Conservation (phyloP, 1,139 yeast species). For the Nematodospora anomalae region DNA sequence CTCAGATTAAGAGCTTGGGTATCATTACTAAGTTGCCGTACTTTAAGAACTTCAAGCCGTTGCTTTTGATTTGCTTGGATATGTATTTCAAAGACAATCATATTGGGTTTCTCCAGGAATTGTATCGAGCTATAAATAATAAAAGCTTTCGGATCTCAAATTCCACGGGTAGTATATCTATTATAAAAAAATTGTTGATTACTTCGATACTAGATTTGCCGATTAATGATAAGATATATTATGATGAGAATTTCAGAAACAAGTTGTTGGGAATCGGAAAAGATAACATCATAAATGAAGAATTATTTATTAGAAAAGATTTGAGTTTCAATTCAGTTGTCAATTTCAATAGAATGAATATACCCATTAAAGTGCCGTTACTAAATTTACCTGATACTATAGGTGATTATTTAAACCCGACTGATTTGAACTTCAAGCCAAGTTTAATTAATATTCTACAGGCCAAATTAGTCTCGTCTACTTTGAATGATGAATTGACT, state of each 20-base stretch:
- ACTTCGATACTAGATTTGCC: constrained; percentile 51
- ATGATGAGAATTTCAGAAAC: constrained; percentile 40
- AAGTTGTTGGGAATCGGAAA: constrained; percentile 34
- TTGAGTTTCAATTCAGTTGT: constrained; percentile 44
- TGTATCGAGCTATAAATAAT: constrained; percentile 35
- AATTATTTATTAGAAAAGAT: constrained; percentile 44
- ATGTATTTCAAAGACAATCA: constrained; percentile 35
- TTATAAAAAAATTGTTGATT: constrained; percentile 39
- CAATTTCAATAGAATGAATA: constrained; percentile 39
- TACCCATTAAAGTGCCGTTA: constrained; percentile 46
- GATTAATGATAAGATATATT: constrained; percentile 44
- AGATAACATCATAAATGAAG: constrained; percentile 24
- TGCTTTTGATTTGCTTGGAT: constrained; percentile 55
- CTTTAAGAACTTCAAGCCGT: constrained; percentile 60
- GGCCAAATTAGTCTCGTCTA: constrained; percentile 31
- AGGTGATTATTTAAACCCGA: constrained; percentile 50
- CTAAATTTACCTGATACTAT: constrained; percentile 42
- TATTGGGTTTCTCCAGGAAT: constrained; percentile 24
- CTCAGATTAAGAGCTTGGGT: constrained; percentile 55
- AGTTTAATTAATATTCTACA: constrained; percentile 40
- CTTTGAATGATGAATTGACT: constrained; percentile 40
- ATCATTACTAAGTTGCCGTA: constrained; percentile 51
- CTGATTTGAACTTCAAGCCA: constrained; percentile 45
- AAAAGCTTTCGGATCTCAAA: constrained; percentile 32
- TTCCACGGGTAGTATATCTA: constrained; percentile 18